Evolutionary conservation across 805 yeast genomes (phyloP), one percentile per base, ranked within the genome.

Genomic region (Pichia ethanolica): DNA sequence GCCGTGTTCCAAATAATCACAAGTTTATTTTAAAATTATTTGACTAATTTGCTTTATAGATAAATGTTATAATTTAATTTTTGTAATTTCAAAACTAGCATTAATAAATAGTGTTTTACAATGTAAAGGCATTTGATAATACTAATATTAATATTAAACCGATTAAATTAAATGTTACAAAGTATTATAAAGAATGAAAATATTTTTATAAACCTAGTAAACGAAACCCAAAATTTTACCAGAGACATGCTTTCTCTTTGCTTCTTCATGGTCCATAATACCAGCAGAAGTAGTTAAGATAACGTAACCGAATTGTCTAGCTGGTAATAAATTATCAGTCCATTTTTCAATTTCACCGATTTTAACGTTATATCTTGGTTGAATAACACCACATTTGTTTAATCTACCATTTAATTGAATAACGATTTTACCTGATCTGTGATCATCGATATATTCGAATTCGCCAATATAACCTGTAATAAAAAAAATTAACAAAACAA

Each of bases 261-360:
- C 99, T 81, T 91, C 97, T 82, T 91, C 98, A 82, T 91, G 99
- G 83, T 93, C 98, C 96, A 91, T 89, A 68, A 91, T 91, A 79
- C 99, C 99, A 67, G 98, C 97, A 67, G 98, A 91, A 66, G 98
- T 91, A 76, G 98, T 91, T 71, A 91, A 84, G 76, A 91, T 86
- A 70, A 91, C 91, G 83, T 76, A 90, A 79, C 98, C 98, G 70
- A 91, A 91, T 79, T 91, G 98, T 86, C 98, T 89, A 62, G 98
- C 96, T 73, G 98, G 98, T 71, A 91, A 82, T 73, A 91, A 83
- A 86, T 89, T 89, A 76, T 84, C 96, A 65, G 96, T 89, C 98
- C 98, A 91, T 79, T 89, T 91, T 80, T 91, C 98, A 66, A 91
- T 85, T 73, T 91, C 98, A 70, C 75, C 83, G 62, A 91, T 83